phyloP scores from a whole-genome alignment of 768 basidiomycete genomes.

The Boletus rex-veris region DNA sequence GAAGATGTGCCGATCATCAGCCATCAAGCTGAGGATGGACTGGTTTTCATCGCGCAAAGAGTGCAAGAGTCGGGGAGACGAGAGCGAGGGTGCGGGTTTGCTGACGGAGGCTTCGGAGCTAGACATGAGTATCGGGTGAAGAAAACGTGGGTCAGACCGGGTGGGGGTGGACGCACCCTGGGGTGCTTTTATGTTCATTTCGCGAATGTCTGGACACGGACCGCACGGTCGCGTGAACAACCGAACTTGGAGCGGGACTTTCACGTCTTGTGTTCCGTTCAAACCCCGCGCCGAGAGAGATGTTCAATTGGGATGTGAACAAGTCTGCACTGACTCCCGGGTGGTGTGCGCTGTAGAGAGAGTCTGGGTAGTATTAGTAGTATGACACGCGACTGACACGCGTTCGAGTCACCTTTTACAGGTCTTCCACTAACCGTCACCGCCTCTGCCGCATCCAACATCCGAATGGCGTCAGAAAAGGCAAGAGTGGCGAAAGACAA shows the following conservation, averaged over 20 bases:
- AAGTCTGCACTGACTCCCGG: no score
- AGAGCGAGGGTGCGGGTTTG: slow-evolving; percentile 46
- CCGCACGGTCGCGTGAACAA: background rate
- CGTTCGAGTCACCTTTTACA: background rate
- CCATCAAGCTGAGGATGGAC: slow-evolving; percentile 74
- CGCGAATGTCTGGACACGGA: background rate
- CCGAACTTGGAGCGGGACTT: background rate
- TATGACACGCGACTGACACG: no score
- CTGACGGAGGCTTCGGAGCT: slow-evolving; percentile 51
- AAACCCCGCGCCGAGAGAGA: background rate
- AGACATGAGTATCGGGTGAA: slow-evolving; percentile 8
- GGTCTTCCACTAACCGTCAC: slow-evolving; percentile 7
- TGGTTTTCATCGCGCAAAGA: slow-evolving; percentile 65
- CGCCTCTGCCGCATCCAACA: background rate
- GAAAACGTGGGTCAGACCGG: background rate
- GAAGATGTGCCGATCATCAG: slow-evolving; percentile 71
- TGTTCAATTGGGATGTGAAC: background rate
- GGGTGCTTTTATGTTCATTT: slow-evolving; percentile 18
- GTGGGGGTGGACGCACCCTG: slow-evolving; percentile 21
- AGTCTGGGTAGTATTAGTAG: no score
- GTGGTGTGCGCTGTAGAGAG: no score
- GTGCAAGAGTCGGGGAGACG: slow-evolving; percentile 55
- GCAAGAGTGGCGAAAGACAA: slow-evolving; percentile 35
- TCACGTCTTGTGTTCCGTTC: background rate
- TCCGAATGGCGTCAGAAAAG: slow-evolving; percentile 34